phyloP scores from a whole-genome alignment of 192 early-diverging fungal genomes.

The Backusella westeae region DNA sequence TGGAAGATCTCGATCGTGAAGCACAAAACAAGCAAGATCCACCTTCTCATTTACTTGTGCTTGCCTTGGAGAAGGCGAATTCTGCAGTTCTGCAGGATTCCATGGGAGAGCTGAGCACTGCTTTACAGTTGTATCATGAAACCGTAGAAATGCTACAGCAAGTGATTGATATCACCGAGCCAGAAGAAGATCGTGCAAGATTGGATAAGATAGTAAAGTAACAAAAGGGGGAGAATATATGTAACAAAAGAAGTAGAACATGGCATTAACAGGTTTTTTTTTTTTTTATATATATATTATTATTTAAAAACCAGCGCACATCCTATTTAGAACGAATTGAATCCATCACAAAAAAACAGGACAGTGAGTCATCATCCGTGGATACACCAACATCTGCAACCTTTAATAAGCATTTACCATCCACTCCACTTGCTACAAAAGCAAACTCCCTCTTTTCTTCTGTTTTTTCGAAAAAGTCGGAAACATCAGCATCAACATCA shows the following conservation, averaged over 20 bases:
- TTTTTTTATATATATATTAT: not conserved
- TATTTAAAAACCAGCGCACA: not conserved
- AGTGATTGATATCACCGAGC: not conserved
- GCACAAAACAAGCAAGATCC: not conserved
- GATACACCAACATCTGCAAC: not conserved
- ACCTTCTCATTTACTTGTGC: not conserved
- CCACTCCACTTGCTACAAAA: not conserved
- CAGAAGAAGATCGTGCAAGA: not conserved
- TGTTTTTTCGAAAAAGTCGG: not conserved
- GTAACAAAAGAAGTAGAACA: not conserved
- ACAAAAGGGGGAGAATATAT: not conserved
- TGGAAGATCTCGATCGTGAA: not conserved
- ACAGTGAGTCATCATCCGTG: not conserved
- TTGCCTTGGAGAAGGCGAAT: not conserved
- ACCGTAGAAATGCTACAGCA: not conserved
- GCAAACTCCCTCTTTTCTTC: not conserved
- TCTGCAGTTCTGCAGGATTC: not conserved
- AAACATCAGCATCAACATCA: not conserved
- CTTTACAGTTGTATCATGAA: not conserved
- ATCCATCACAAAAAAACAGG: not conserved
- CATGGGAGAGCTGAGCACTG: not conserved
- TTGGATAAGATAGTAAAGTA: conserved; percentile 5
- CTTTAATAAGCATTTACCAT: not conserved
- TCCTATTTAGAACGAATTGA: not conserved
- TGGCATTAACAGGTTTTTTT: conserved; percentile 1